These are phyloP conservation scores for Crithidia expoeki DNA, from an alignment of 208 protist genomes.

Conservation along the genomic window DNA sequence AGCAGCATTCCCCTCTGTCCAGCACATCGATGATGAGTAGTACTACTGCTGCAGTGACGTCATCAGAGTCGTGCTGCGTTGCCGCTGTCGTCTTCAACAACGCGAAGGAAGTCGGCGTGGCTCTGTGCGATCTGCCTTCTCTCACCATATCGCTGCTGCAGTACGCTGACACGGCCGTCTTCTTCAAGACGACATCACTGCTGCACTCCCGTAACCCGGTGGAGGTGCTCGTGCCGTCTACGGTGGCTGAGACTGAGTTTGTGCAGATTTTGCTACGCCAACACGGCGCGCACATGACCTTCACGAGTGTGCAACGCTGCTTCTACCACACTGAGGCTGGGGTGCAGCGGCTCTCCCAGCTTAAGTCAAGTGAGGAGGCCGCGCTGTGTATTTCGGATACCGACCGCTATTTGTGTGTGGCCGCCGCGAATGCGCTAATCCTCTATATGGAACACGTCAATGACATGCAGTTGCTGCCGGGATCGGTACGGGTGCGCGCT, in stretches of 20 bases:
- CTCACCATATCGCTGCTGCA: slow-evolving; percentile 71
- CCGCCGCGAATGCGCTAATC: slow-evolving; percentile 77
- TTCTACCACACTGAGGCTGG: slow-evolving; percentile 75
- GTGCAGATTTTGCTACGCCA: slow-evolving; percentile 66
- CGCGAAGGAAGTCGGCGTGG: slow-evolving; percentile 73
- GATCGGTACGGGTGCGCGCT: slow-evolving; percentile 66
- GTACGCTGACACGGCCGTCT: slow-evolving; percentile 76
- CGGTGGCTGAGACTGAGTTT: slow-evolving; percentile 51
- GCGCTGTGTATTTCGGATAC: slow-evolving; percentile 52
- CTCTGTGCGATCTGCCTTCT: slow-evolving; percentile 64
- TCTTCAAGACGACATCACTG: slow-evolving; percentile 70
- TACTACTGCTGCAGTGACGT: slow-evolving; percentile 5
- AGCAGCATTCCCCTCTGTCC: neutral
- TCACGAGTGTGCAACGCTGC: slow-evolving; percentile 76
- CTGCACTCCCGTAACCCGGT: slow-evolving; percentile 74
- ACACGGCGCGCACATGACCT: slow-evolving; percentile 60
- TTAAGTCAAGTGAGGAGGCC: slow-evolving; percentile 52
- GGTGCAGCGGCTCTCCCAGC: slow-evolving; percentile 53
- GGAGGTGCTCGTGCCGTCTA: slow-evolving; percentile 75
- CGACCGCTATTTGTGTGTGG: slow-evolving; percentile 82
- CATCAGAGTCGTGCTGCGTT: slow-evolving; percentile 51
- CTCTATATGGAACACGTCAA: slow-evolving; percentile 75
- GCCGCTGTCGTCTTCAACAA: slow-evolving; percentile 79
- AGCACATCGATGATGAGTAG: neutral
- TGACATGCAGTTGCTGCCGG: slow-evolving; percentile 70